A percentile compares a stretch with the other conserved stretches of the same genome.
phyloP scores from a whole-genome alignment of 805 yeast species.

The Candida boidinii region DNA sequence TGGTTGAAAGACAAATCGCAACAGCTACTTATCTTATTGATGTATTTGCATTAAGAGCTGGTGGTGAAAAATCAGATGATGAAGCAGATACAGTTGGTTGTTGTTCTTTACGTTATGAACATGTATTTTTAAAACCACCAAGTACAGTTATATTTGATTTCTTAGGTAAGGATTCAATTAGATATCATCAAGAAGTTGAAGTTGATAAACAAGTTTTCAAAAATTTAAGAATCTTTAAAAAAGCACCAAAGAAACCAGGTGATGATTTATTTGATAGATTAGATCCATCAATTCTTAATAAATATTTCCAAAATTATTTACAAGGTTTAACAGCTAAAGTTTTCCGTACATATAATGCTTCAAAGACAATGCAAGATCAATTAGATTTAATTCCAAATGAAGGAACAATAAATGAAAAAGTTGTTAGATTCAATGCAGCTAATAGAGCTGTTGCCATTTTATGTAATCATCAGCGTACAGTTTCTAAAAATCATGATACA shows the following conservation, averaged over 20 bases:
- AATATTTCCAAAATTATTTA: constrained; percentile 83
- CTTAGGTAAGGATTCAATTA: constrained; percentile 90
- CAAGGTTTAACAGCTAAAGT: constrained; percentile 93
- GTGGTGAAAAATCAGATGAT: constrained; percentile 95
- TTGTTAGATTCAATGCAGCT: constrained; percentile 86
- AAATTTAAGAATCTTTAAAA: constrained; percentile 78
- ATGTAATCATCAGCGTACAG: constrained; percentile 95
- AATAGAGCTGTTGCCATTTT: constrained; percentile 91
- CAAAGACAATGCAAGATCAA: constrained; percentile 95
- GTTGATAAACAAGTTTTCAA: constrained; percentile 91
- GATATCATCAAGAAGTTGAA: constrained; percentile 86
- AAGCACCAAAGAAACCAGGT: constrained; percentile 82
- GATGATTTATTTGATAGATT: constrained; percentile 89
- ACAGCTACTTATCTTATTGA: constrained; percentile 91
- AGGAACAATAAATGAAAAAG: constrained; percentile 83
- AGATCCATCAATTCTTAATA: constrained; percentile 75
- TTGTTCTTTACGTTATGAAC: constrained; percentile 88
- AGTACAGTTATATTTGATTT: constrained; percentile 82
- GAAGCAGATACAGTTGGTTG: constrained; percentile 99
- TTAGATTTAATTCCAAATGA: constrained; percentile 75
- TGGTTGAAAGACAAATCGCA: constrained; percentile 87
- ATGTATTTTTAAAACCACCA: constrained; percentile 79
- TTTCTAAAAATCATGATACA: constrained; percentile 75
- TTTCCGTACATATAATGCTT: constrained; percentile 95
- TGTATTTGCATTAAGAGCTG: constrained; percentile 91